These are phyloP conservation scores for Boletus pseudopeckii DNA, from an alignment of 768 basidiomycete genomes.

Conservation along the genomic window DNA sequence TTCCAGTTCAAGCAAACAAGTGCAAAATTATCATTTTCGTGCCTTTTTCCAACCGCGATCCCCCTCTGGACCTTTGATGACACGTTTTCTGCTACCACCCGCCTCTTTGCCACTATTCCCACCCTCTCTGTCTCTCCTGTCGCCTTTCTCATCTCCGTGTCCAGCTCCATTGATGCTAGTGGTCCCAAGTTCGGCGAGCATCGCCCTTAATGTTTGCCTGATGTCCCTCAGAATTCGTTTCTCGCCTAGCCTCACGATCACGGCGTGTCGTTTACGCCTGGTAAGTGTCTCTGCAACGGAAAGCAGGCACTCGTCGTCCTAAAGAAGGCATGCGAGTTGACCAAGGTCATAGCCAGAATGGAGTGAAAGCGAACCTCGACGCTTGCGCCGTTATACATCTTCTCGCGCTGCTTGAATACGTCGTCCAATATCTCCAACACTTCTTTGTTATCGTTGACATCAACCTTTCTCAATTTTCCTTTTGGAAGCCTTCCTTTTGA, in stretches of 20 bases:
- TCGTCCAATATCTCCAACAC: conserved; percentile 46
- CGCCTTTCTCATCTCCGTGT: neutral
- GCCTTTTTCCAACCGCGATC: conserved; percentile 18
- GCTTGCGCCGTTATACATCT: conserved; percentile 37
- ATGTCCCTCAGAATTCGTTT: conserved; percentile 56
- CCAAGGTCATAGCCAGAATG: neutral
- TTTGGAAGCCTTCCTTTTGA: conserved; percentile 73
- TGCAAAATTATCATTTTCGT: conserved; percentile 10
- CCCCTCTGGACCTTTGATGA: neutral
- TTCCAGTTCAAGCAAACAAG: neutral
- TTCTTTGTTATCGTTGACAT: conserved; percentile 10
- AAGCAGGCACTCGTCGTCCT: conserved; percentile 52
- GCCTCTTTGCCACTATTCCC: neutral
- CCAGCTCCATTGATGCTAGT: neutral
- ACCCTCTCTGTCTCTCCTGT: neutral
- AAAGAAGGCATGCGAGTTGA: conserved; percentile 2
- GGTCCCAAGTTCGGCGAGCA: conserved; percentile 4
- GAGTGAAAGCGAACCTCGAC: conserved; percentile 40
- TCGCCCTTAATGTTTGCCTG: conserved; percentile 13
- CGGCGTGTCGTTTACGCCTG: conserved; percentile 54
- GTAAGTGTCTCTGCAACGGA: conserved; percentile 25
- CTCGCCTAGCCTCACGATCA: conserved; percentile 76
- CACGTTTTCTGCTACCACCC: conserved; percentile 17
- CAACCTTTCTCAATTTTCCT: conserved; percentile 39
- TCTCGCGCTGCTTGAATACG: conserved; percentile 46